These are phyloP conservation scores for Cnidoscolus chayamansa DNA, from an alignment of 441 rosid genomes.

Conservation along the genomic window DNA sequence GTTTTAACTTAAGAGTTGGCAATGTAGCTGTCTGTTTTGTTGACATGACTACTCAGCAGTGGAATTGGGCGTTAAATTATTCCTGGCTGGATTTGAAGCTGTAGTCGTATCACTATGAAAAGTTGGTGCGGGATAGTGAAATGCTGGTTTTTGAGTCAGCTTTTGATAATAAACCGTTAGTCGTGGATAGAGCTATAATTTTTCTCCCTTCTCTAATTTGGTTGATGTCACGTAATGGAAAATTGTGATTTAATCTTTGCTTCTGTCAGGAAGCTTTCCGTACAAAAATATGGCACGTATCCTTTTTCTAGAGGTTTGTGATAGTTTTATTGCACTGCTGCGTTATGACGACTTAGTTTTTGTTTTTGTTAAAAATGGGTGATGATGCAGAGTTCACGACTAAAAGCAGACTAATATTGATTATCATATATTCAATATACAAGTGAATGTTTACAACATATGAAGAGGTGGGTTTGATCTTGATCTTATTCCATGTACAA, in stretches of 20 bases:
- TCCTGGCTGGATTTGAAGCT: constrained; percentile 19
- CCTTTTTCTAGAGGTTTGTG: not conserved
- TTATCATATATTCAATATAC: no score
- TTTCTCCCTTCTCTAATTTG: not conserved
- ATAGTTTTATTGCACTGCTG: no score
- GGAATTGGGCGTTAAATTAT: constrained; percentile 17
- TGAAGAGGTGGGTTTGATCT: no score
- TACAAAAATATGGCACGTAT: not conserved
- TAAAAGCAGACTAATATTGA: no score
- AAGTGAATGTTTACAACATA: no score
- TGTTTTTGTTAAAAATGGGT: no score
- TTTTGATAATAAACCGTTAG: constrained; percentile 5
- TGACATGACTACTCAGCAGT: constrained; percentile 27
- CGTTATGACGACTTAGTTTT: no score
- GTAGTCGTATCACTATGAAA: constrained; percentile 14
- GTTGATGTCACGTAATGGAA: not conserved
- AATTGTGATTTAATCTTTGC: not conserved
- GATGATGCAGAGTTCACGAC: no score
- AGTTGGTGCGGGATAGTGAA: constrained; percentile 23
- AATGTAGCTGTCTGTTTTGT: constrained; percentile 25
- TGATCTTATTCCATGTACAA: not conserved
- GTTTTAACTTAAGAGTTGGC: constrained; percentile 22
- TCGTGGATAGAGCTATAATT: not conserved
- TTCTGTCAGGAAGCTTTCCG: not conserved
- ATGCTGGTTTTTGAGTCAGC: constrained; percentile 11